Percentiles rank a stretch among this genome's conserved stretches.
phyloP scores from a whole-genome alignment of 352 stramenopile species.

The Globisporangium middletonii region DNA sequence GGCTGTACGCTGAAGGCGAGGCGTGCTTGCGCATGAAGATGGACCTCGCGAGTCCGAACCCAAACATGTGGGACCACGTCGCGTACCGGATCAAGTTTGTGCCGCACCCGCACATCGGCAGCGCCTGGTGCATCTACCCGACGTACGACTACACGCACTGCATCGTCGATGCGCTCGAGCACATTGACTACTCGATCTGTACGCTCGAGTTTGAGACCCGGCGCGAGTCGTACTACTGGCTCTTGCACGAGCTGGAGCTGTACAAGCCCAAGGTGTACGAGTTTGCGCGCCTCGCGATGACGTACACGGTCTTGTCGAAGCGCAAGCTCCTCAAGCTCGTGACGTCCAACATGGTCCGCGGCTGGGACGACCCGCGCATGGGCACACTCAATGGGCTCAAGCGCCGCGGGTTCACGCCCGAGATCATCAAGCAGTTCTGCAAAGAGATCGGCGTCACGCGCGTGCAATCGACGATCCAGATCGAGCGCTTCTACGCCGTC shows the following conservation, averaged over 20 bases:
- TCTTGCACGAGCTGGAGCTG: conserved; percentile 95
- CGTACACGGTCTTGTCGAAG: conserved; percentile 98
- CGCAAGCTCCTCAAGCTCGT: conserved; percentile 97
- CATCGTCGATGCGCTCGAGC: conserved; percentile 96
- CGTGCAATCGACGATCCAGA: conserved; percentile 85
- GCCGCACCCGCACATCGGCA: conserved; percentile 94
- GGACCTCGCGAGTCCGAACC: conserved; percentile 96
- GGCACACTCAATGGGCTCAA: conserved; percentile 94
- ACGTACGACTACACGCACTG: conserved; percentile 99
- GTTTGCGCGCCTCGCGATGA: conserved; percentile 95
- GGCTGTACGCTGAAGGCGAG: conserved; percentile 81
- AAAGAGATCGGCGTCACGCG: conserved; percentile 84
- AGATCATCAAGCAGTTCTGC: conserved; percentile 86
- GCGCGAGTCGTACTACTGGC: conserved; percentile 99
- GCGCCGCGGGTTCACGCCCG: conserved; percentile 78
- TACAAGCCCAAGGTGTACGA: conserved; percentile 98
- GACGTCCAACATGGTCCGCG: conserved; percentile 88
- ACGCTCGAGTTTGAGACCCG: conserved; percentile 99
- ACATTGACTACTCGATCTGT: conserved; percentile 99
- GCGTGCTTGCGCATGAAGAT: conserved; percentile 98
- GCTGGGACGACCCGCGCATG: conserved; percentile 96
- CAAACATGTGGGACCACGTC: conserved; percentile 98
- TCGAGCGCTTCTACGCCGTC: conserved; percentile 71
- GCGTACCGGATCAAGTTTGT: conserved; percentile 99
- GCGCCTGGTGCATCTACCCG: conserved; percentile 99